Base-by-base conservation (phyloP, 441 rosid genomes). In the Metrosideros polymorpha region DNA sequence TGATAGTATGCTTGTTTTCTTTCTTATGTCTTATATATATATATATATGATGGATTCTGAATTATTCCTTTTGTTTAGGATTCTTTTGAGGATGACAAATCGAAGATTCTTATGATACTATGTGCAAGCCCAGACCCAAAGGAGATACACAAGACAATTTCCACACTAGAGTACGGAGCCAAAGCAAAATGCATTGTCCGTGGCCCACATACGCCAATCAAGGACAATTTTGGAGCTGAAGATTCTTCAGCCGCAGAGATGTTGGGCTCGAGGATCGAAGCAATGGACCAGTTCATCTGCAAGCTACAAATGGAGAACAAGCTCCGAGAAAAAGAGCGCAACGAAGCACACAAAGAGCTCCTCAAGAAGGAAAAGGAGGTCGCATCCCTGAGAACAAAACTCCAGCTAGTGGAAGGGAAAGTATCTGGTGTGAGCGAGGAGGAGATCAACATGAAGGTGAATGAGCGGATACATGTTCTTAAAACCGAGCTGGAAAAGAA, bases 111-210 rank as follows among this genome's bases (percentile, higher is more conserved):
- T 76, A 97, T 96, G 99, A 94, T 97, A 63, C 88, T 97, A 25
- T 97, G 99, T 91, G 98, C 99, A 50, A 97, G 99, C 86, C 99
- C 99, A 27, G 99, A 98, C 89, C 98, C 95, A 3, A 96, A 95
- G 87, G 99, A 98, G 87, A 89, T 95, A 85, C 97, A 98, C 90
- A 98, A 94, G 92, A 98, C 99, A n/a, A 90, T 96, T 51, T 96
- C 99, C 90, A 98, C 99, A 25, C 93, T 98, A 39, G 99, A 98
- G 88, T 98, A 98, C 86, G 99, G 99, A 63, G 99, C 99, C 27
- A 98, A 98, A 90, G 99, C 99, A 13, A 98, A 98, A 89, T 98
- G 99, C 85, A 98, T 98, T 55, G 90, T 96, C 56, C 98, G 98
- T n/a, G 98, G 99, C 57, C 93, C 97, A 84, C 98, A 94, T 86